These are phyloP conservation scores for Ophiostoma piceae DNA, from an alignment of 2,329 filamentous ascomycete species.

Conservation along the genomic window DNA sequence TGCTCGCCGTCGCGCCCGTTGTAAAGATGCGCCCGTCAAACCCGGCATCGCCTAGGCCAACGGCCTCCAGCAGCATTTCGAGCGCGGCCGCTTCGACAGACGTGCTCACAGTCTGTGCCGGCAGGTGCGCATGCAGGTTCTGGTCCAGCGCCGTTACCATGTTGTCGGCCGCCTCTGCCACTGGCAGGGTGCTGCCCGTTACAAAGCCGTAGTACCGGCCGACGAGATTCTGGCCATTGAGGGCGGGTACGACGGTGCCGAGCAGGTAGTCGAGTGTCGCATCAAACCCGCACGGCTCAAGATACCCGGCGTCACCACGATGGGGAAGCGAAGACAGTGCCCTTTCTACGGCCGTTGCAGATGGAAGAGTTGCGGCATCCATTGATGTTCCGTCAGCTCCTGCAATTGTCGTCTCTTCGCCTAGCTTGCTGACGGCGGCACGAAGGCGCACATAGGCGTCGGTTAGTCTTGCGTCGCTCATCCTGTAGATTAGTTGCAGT, in stretches of 20 bases:
- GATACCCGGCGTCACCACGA: constrained; percentile 32
- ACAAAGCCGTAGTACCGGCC: constrained; percentile 83
- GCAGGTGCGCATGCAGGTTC: constrained; percentile 77
- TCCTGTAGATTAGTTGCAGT: not conserved
- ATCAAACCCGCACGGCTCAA: constrained; percentile 32
- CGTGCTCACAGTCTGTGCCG: constrained; percentile 68
- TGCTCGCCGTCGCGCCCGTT: constrained; percentile 66
- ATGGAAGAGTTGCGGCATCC: constrained; percentile 44
- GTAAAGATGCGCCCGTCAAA: constrained; percentile 54
- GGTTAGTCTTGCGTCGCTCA: constrained; percentile 23
- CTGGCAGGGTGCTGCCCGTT: constrained; percentile 72
- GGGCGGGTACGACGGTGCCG: constrained; percentile 48
- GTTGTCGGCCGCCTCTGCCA: constrained; percentile 76
- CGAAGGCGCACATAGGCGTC: constrained; percentile 28
- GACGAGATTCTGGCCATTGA: constrained; percentile 61
- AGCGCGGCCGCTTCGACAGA: constrained; percentile 70
- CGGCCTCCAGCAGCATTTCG: constrained; percentile 60
- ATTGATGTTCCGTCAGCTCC: not conserved
- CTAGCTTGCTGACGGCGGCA: constrained; percentile 20
- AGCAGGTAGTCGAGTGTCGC: constrained; percentile 43
- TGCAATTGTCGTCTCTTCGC: constrained; percentile 5
- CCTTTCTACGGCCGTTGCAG: constrained; percentile 31
- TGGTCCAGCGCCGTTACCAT: constrained; percentile 78
- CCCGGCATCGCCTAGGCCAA: constrained; percentile 53
- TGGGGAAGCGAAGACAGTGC: constrained; percentile 41